Conservation (phyloP, 495 filamentous ascomycete genomes). For the Xylaria sp. region DNA sequence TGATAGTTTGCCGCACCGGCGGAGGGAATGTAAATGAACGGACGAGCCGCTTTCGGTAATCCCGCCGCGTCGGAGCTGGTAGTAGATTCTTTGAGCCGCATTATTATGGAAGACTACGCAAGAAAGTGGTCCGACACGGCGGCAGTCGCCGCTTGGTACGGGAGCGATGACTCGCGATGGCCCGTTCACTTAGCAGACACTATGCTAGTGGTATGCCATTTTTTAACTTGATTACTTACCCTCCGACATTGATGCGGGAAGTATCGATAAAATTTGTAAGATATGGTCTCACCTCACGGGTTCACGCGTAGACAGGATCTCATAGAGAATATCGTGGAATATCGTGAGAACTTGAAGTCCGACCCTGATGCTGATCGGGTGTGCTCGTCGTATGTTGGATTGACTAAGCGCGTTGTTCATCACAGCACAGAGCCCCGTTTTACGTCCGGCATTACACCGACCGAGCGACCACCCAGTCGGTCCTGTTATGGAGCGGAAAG, state of each 20-base stretch:
- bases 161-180: constrained; percentile 18
- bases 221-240: no score
- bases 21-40: not conserved
- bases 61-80: not conserved
- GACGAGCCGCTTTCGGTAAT: not conserved
- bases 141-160: constrained; percentile 1
- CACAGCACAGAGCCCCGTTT: not conserved
- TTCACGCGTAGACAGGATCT: not conserved
- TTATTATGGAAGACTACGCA: not conserved
- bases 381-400: constrained; percentile 3
- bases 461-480: constrained; percentile 11
- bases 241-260: not conserved
- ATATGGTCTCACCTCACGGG: not conserved
- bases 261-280: not conserved
- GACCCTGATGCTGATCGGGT: not conserved
- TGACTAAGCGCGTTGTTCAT: not conserved
- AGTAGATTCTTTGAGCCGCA: constrained; percentile 2
- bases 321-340: not conserved
- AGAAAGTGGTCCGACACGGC: constrained; percentile 1
- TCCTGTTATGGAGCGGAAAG: constrained; percentile 22
- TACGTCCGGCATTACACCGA: constrained; percentile 10
- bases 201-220: not conserved
- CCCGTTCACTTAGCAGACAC: not conserved
- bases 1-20: not conserved
- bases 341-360: not conserved